Evolutionary conservation across 345 rosid genomes (phyloP).

Genomic region (Euphorbia peplus): DNA sequence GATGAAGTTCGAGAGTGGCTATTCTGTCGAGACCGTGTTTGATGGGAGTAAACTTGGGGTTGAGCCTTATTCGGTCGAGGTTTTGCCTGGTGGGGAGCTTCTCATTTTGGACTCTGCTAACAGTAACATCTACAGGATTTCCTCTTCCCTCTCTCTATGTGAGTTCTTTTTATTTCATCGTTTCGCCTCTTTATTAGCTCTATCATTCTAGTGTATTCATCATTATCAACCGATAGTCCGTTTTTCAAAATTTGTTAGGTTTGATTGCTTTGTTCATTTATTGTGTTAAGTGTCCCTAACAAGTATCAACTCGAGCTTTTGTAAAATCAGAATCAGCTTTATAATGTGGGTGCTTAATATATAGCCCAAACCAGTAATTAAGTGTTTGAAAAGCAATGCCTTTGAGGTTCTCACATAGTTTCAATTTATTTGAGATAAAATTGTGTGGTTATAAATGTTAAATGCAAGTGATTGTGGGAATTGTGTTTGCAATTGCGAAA

Average conservation of each 20-base stretch:
- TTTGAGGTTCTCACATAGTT: background rate
- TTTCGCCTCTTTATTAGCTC: background rate
- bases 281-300: background rate
- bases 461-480: background rate
- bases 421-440: background rate
- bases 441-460: background rate
- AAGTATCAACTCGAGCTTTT: background rate
- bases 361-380: background rate
- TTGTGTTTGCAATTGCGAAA: background rate
- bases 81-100: constrained; percentile 79
- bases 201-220: background rate
- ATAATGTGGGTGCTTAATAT: background rate
- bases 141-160: constrained; percentile 86
- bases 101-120: constrained; percentile 87
- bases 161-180: constrained; percentile 30
- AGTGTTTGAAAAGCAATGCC: background rate
- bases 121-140: constrained; percentile 85
- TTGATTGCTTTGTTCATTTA: background rate
- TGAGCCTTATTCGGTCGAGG: constrained; percentile 81
- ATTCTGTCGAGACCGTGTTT: constrained; percentile 89
- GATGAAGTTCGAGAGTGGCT: constrained; percentile 98
- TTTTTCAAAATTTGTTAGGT: background rate
- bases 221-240: constrained; percentile 1
- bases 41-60: constrained; percentile 97
- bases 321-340: constrained; percentile 1